A percentile compares a stretch with the other conserved stretches of the same genome.
Evolutionary conservation across 2,329 filamentous ascomycete species (phyloP).

Genomic region (Colletotrichum cereale): DNA sequence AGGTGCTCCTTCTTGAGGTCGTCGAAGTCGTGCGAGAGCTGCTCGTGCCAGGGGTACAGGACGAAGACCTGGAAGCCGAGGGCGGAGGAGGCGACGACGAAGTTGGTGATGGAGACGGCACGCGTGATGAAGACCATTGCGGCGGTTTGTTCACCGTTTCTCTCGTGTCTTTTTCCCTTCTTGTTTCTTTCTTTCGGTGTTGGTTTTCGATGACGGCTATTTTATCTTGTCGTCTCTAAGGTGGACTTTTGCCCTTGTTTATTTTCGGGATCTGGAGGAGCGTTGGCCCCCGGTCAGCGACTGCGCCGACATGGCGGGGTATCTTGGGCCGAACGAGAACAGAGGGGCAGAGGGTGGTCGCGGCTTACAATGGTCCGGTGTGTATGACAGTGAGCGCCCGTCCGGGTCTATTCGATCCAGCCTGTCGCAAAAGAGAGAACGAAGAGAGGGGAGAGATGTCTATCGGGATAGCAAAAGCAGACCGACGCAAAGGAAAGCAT

Average conservation of each 20-base stretch:
- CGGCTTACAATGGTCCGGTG: constrained; percentile 9
- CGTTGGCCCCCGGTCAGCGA: constrained; percentile 9
- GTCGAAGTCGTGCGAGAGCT: constrained; percentile 72
- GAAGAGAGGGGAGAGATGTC: constrained; percentile 10
- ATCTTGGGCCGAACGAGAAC: constrained; percentile 20
- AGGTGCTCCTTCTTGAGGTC: constrained; percentile 70
- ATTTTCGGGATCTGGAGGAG: background rate
- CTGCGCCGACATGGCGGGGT: constrained; percentile 14
- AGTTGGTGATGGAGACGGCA: constrained; percentile 72
- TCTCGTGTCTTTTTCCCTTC: background rate
- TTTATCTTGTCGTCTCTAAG: background rate
- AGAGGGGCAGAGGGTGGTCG: background rate
- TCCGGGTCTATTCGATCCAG: background rate
- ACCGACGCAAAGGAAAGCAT: background rate
- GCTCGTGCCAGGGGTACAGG: constrained; percentile 78
- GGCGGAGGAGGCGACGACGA: constrained; percentile 73
- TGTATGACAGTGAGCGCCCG: background rate
- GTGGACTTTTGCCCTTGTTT: background rate
- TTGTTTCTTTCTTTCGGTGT: background rate
- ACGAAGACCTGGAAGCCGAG: constrained; percentile 77
- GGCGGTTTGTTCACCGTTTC: background rate
- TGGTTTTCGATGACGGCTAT: background rate
- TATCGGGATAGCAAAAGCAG: background rate
- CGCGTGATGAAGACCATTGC: constrained; percentile 55
- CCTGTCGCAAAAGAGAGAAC: constrained; percentile 3